A percentile compares a stretch with the other conserved stretches of the same genome.
Conservation (phyloP, 257 asterid species). For the Nicotiana noctiflora region DNA sequence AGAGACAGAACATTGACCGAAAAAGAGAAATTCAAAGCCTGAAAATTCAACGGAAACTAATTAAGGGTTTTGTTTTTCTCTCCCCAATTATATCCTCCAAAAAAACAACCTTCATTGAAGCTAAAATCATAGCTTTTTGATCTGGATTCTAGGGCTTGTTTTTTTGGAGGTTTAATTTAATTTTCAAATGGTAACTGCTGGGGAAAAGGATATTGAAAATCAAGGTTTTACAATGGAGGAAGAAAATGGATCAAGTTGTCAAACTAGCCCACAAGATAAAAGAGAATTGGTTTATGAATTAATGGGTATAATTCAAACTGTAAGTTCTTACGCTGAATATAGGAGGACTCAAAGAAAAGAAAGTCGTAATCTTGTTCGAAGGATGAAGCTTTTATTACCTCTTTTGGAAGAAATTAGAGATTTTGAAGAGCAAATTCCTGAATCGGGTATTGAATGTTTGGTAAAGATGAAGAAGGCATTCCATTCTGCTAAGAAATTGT, state of each 20-base stretch:
- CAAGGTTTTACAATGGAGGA: conserved; percentile 28
- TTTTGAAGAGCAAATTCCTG: conserved; percentile 26
- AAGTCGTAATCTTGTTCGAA: conserved; percentile 43
- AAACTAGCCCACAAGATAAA: conserved; percentile 20
- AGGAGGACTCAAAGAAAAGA: conserved; percentile 70
- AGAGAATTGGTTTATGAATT: conserved; percentile 43
- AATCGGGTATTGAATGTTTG: conserved; percentile 37
- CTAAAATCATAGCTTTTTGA: not conserved
- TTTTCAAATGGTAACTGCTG: conserved; percentile 6
- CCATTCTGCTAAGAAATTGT: conserved; percentile 58
- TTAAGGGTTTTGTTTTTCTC: conserved; percentile 8
- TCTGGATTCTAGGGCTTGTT: not conserved
- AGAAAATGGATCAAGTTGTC: conserved; percentile 16
- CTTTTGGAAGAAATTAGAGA: conserved; percentile 55
- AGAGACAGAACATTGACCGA: not conserved
- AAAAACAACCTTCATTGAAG: not conserved
- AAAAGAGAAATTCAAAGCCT: conserved; percentile 7
- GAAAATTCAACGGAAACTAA: not conserved
- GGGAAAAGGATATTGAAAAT: conserved; percentile 5
- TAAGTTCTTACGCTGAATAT: conserved; percentile 48
- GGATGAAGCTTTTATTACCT: conserved; percentile 53
- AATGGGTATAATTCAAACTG: conserved; percentile 37
- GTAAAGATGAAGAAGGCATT: conserved; percentile 51
- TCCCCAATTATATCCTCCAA: not conserved
- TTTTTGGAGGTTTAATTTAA: not conserved